These are phyloP conservation scores for Laetiporus sulphureus DNA, from an alignment of 1,284 basidiomycete genomes.

Conservation along the genomic window DNA sequence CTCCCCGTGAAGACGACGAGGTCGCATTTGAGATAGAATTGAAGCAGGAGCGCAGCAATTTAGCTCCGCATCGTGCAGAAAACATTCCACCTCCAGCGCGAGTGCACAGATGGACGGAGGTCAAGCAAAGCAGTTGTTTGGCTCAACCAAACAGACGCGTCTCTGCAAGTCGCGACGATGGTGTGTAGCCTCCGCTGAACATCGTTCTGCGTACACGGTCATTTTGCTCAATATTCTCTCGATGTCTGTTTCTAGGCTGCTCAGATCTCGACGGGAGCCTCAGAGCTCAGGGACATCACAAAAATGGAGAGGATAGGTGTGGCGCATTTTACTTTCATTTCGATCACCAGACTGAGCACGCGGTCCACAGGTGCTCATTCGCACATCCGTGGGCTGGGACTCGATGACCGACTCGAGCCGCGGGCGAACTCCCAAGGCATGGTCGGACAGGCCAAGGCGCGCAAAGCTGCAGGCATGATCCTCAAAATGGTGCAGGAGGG, in stretches of 20 bases:
- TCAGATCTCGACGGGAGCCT: slow-evolving; percentile 66
- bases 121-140: slow-evolving; percentile 22
- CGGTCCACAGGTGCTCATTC: slow-evolving; percentile 78
- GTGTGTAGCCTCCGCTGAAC: slow-evolving; percentile 12
- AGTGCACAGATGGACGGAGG: background rate
- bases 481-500: slow-evolving; percentile 98
- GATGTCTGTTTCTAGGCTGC: slow-evolving; percentile 36
- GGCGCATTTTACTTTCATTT: slow-evolving; percentile 14
- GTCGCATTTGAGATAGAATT: slow-evolving; percentile 15
- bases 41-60: slow-evolving; percentile 24
- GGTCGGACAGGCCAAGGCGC: slow-evolving; percentile 92
- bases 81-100: slow-evolving; percentile 17
- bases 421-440: slow-evolving; percentile 88
- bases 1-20: slow-evolving; percentile 11
- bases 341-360: background rate
- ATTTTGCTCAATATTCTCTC: background rate
- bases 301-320: slow-evolving; percentile 95
- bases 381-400: slow-evolving; percentile 92
- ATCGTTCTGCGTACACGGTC: slow-evolving; percentile 1
- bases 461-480: slow-evolving; percentile 96
- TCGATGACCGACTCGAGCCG: slow-evolving; percentile 90
- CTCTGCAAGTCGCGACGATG: slow-evolving; percentile 24
- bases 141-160: slow-evolving; percentile 28
- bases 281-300: slow-evolving; percentile 82
- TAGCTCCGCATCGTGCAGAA: slow-evolving; percentile 25